Conservation (phyloP, 495 filamentous ascomycete species). For the Daldinia loculata region DNA sequence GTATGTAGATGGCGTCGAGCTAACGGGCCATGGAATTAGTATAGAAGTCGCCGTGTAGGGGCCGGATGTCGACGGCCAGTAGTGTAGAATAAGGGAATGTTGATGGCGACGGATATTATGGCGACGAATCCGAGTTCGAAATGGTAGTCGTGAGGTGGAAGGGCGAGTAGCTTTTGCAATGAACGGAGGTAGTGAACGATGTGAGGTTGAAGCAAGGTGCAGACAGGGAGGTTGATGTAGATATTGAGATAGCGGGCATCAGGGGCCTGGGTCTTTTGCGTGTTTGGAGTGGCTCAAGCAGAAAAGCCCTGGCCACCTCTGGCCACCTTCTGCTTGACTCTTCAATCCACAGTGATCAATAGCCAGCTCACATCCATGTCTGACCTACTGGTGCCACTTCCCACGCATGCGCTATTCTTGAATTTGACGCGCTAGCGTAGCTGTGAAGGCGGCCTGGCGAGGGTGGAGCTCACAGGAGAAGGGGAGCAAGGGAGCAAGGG, state of each 20-base stretch:
- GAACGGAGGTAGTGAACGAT: constrained; percentile 40
- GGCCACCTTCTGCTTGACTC: constrained; percentile 41
- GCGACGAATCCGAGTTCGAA: constrained; percentile 37
- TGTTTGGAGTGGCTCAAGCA: constrained; percentile 46
- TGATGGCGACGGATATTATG: constrained; percentile 28
- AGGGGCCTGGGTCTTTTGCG: constrained; percentile 40
- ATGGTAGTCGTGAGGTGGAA: constrained; percentile 28
- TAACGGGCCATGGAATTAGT: constrained; percentile 39
- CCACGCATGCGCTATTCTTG: constrained; percentile 49
- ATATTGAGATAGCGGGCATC: constrained; percentile 45
- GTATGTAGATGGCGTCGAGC: constrained; percentile 41
- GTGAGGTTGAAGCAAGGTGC: constrained; percentile 38
- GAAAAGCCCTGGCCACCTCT: constrained; percentile 37
- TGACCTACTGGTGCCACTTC: constrained; percentile 45
- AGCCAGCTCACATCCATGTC: constrained; percentile 47
- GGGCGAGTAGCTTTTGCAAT: constrained; percentile 28
- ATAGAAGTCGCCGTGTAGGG: constrained; percentile 29
- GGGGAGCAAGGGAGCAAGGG: constrained; percentile 33
- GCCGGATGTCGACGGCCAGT: constrained; percentile 23
- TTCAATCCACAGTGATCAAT: constrained; percentile 42
- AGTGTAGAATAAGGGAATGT: constrained; percentile 21
- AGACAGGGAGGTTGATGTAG: constrained; percentile 49
- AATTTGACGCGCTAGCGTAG: constrained; percentile 47
- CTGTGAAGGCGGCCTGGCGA: constrained; percentile 46
- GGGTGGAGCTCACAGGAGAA: constrained; percentile 33